Evolutionary conservation across 129 eudicot genomes (phyloP), one percentile per base, ranked within the genome.

Genomic region (Centrapalus pauciflorus): DNA sequence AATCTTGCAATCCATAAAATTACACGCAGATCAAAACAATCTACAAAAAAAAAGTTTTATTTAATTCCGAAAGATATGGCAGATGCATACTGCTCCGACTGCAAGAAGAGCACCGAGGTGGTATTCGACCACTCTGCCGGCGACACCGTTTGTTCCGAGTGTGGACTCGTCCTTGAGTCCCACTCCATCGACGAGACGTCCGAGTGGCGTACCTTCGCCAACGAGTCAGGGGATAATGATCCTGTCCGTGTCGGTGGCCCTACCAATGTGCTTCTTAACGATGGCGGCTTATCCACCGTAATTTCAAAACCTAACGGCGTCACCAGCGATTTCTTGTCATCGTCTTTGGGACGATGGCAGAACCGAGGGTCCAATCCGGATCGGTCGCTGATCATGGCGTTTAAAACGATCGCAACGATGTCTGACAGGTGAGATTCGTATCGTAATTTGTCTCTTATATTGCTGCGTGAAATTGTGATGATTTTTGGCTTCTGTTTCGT

Each of bases 181-280:
- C 93, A 86, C 27, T 87, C 94, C 29, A 91, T 91, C 41, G 96
- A 91, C 23, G 96, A 91, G 80, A 87, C 93, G 1, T 87, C 94
- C 28, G 96, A 91, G 90, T 91, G 90, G 97, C 72, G 97, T 17
- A 87, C 88, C 8, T 90, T 90, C 67, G 94, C 97, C 32, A 86
- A 90, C 43, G 95, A 90, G 61, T 87, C 93, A 0, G 86, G 87
- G 2, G 94, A 91, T 28, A 86, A 85, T 51, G 97, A 91, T 72
- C 96, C 96, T 5, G 83, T 78, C 32, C 97, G 97, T 76, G 95
- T 90, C 25, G 97, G 95, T 24, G 97, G 88, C 0, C 90, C 96
- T 4, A 78, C 79, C 2, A 91, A 91, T 55, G 88, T 88, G 4
- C 75, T 91, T 1, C 76, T 90, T 0, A 66, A 84, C 20, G 96